phyloP scores from a whole-genome alignment of 75 land plant species.

The Selaginella moellendorffii region DNA sequence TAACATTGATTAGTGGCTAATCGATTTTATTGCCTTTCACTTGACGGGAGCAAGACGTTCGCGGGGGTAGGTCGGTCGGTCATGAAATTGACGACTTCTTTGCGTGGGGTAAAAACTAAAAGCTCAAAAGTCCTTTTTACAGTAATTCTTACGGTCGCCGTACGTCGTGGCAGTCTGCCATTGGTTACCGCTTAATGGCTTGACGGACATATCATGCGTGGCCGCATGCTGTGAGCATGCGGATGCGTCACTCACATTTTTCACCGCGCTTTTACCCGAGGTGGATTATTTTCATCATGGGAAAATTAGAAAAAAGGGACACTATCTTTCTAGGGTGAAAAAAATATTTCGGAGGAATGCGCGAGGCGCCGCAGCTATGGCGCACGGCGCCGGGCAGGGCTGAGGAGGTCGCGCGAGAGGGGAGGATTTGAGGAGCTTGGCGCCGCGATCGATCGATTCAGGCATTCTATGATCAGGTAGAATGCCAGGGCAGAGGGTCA shows the following conservation, averaged over 20 bases:
- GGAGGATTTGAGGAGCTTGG: neutral
- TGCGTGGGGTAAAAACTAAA: no score
- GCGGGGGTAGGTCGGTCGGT: no score
- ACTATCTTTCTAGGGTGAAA: neutral
- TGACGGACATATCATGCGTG: neutral
- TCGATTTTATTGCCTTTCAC: no score
- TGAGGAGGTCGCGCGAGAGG: neutral
- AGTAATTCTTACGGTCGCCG: no score
- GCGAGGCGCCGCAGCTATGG: neutral
- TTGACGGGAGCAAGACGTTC: no score
- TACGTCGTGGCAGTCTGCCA: neutral
- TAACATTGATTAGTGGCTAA: no score
- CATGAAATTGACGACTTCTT: no score
- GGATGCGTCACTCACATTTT: neutral
- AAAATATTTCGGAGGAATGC: neutral
- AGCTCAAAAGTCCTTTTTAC: no score
- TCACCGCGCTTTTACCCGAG: neutral
- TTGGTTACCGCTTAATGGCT: neutral
- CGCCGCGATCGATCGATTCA: neutral
- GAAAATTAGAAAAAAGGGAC: neutral
- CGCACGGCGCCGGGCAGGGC: neutral
- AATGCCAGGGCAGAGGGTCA: conserved; percentile 9
- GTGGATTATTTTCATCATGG: neutral
- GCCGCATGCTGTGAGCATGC: neutral
- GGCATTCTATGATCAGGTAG: conserved; percentile 21